phyloP scores from a whole-genome alignment of 2,329 filamentous ascomycete species.

The Tetracladium maxilliforme region DNA sequence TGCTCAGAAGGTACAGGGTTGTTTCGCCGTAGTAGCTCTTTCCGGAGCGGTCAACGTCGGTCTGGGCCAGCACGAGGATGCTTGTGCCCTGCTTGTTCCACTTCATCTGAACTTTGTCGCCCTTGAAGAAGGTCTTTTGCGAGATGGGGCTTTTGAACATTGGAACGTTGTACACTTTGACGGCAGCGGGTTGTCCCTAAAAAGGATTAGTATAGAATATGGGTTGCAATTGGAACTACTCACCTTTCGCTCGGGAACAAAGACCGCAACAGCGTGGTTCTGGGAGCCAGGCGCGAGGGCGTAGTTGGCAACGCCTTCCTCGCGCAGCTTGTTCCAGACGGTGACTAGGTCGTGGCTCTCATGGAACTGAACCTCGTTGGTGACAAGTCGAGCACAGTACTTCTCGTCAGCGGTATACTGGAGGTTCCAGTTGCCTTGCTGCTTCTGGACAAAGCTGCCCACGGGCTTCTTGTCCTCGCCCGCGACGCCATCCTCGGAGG shows the following conservation, averaged over 20 bases:
- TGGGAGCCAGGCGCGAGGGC: constrained; percentile 78
- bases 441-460: constrained; percentile 89
- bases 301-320: constrained; percentile 83
- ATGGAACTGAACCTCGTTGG: constrained; percentile 97
- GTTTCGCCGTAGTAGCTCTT: constrained; percentile 99
- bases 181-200: constrained; percentile 83
- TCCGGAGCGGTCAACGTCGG: constrained; percentile 93
- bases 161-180: constrained; percentile 90
- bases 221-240: constrained; percentile 10
- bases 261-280: constrained; percentile 85
- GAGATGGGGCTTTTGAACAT: constrained; percentile 72
- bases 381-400: constrained; percentile 84
- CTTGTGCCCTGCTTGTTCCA: constrained; percentile 91
- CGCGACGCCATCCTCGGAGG: constrained; percentile 51
- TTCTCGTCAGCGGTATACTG: constrained; percentile 92
- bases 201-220: constrained; percentile 2
- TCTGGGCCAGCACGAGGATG: constrained; percentile 88
- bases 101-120: constrained; percentile 96
- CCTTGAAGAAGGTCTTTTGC: constrained; percentile 98
- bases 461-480: constrained; percentile 57
- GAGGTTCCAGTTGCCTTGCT: constrained; percentile 89
- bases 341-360: constrained; percentile 71
- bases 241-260: constrained; percentile 91
- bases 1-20: constrained; percentile 86
- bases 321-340: constrained; percentile 90